Conservation (phyloP, 2,329 filamentous ascomycete species). For the Arthrobotrys iridis region DNA sequence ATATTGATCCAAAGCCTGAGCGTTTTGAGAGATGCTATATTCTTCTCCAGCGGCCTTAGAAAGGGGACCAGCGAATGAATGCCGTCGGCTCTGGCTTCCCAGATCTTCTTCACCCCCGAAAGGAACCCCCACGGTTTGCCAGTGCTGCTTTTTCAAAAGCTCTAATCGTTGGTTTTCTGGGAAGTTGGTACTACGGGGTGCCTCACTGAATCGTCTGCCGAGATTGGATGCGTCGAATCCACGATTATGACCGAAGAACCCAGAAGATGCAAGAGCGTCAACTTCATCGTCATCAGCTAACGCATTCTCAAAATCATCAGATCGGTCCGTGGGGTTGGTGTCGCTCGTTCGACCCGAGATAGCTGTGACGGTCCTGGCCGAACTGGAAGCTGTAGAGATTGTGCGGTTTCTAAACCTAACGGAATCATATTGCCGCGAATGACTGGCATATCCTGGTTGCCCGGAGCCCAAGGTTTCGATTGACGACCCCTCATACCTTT, state of each 20-base stretch:
- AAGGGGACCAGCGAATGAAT: constrained; percentile 74
- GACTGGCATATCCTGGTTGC: constrained; percentile 66
- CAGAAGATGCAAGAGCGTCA: constrained; percentile 54
- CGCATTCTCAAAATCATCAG: constrained; percentile 58
- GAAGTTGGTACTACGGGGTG: constrained; percentile 60
- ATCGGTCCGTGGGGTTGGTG: constrained; percentile 38
- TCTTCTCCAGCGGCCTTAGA: constrained; percentile 55
- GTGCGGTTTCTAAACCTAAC: constrained; percentile 59
- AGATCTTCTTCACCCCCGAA: constrained; percentile 69
- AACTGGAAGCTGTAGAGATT: constrained; percentile 57
- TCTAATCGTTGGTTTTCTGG: constrained; percentile 72
- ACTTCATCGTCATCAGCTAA: constrained; percentile 58
- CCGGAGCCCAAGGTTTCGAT: constrained; percentile 72
- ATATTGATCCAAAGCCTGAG: constrained; percentile 63
- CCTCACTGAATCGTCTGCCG: constrained; percentile 62
- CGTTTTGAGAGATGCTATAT: constrained; percentile 65
- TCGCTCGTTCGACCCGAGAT: constrained; percentile 38
- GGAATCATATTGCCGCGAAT: constrained; percentile 59
- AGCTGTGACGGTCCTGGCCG: constrained; percentile 48
- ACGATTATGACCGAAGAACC: constrained; percentile 52
- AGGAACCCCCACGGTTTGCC: constrained; percentile 72
- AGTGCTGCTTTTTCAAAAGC: constrained; percentile 74
- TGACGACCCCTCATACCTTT: constrained; percentile 67
- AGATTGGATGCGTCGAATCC: constrained; percentile 53
- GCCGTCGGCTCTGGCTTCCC: constrained; percentile 77